These are phyloP conservation scores for Phytophthora sojae DNA, from an alignment of 352 stramenopile species.

Conservation along the genomic window DNA sequence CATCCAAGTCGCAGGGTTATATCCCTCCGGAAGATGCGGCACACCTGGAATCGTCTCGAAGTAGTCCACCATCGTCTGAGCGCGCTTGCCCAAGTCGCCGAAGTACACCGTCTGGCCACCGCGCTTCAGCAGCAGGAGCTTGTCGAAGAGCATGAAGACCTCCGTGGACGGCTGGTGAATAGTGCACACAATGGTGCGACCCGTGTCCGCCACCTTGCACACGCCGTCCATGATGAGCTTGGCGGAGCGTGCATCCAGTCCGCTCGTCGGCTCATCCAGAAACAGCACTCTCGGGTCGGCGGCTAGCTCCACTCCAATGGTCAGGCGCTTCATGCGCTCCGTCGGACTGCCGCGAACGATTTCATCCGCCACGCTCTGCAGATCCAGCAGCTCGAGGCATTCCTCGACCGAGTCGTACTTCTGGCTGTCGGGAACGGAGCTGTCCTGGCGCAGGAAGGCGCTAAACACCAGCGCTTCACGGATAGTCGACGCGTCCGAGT, in stretches of 20 bases:
- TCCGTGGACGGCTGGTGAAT: slow-evolving; percentile 91
- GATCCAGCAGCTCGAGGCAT: slow-evolving; percentile 42
- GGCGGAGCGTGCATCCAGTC: slow-evolving; percentile 56
- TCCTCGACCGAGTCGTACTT: slow-evolving; percentile 47
- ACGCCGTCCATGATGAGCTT: slow-evolving; percentile 85
- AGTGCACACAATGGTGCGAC: slow-evolving; percentile 88
- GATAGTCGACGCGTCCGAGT: slow-evolving; percentile 85
- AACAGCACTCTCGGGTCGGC: slow-evolving; percentile 83
- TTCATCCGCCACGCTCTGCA: slow-evolving; percentile 38
- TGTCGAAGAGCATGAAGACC: slow-evolving; percentile 87
- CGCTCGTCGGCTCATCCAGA: slow-evolving; percentile 66
- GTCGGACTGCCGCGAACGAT: slow-evolving; percentile 51
- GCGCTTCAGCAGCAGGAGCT: slow-evolving; percentile 87
- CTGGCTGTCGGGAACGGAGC: slow-evolving; percentile 32
- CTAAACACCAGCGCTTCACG: slow-evolving; percentile 89
- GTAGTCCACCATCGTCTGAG: slow-evolving; percentile 57
- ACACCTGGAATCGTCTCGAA: slow-evolving; percentile 77
- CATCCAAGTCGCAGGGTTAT: slow-evolving; percentile 94
- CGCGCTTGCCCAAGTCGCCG: slow-evolving; percentile 71
- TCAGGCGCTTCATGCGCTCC: slow-evolving; percentile 55
- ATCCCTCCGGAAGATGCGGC: slow-evolving; percentile 48
- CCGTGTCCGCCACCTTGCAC: slow-evolving; percentile 55
- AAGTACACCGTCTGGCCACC: slow-evolving; percentile 86
- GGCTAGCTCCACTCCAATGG: slow-evolving; percentile 90
- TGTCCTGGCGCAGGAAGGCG: slow-evolving; percentile 67